phyloP scores from a whole-genome alignment of 139 green algal species.

The Eudorina sp. region DNA sequence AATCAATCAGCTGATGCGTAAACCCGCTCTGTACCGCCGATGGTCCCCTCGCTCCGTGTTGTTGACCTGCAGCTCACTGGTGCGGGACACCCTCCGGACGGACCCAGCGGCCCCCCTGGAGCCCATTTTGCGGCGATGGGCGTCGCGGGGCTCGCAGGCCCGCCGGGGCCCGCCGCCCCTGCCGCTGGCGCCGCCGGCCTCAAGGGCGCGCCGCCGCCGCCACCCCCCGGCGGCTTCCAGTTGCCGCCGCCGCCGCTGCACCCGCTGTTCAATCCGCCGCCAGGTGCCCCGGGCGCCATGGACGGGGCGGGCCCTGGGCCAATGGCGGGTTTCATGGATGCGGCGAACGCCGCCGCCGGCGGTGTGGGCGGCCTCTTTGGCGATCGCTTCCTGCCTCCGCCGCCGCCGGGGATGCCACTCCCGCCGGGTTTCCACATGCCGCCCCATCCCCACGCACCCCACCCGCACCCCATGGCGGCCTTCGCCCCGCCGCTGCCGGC shows the following conservation, averaged over 20 bases:
- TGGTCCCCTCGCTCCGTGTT: too few relatives aligned
- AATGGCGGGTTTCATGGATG: not conserved
- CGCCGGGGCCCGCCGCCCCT: not conserved
- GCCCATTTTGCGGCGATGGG: not conserved
- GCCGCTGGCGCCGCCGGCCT: not conserved
- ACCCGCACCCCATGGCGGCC: not conserved
- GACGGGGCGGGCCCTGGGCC: not conserved
- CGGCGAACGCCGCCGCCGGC: not conserved
- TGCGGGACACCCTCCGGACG: not conserved
- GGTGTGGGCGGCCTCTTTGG: not conserved
- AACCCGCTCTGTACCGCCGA: too few relatives aligned
- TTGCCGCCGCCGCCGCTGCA: constrained; percentile 10
- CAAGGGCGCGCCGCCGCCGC: constrained; percentile 13
- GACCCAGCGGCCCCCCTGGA: not conserved
- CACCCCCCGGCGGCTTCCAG: constrained; percentile 22
- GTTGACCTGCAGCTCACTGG: constrained; percentile 3
- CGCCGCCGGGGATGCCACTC: constrained; percentile 18
- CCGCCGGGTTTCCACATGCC: constrained; percentile 23
- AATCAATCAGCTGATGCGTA: too few relatives aligned
- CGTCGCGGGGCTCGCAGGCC: not conserved
- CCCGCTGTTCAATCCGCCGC: constrained; percentile 13
- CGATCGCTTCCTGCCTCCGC: constrained; percentile 29
- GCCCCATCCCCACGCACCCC: constrained; percentile 3
- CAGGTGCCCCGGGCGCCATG: not conserved
- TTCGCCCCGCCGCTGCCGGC: not conserved